These are phyloP conservation scores for Nelumbo lutea DNA, from an alignment of 164 flowering plant species.

Conservation along the genomic window DNA sequence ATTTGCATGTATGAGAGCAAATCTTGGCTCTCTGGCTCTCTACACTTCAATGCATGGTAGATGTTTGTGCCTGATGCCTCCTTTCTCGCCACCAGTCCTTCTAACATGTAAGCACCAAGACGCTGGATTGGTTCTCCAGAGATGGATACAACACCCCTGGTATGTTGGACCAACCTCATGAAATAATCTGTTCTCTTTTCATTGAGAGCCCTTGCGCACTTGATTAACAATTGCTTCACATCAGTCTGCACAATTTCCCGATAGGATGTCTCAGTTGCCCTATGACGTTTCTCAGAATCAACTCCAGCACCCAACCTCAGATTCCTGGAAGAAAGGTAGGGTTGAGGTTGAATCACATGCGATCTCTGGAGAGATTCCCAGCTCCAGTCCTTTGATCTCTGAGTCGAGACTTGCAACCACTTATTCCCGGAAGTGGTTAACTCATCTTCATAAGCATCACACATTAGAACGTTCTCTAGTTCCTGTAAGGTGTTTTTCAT, in stretches of 20 bases:
- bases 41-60: slow-evolving; percentile 46
- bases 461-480: slow-evolving; percentile 72
- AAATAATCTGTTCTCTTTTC: slow-evolving; percentile 48
- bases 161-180: slow-evolving; percentile 36
- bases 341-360: slow-evolving; percentile 24
- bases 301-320: slow-evolving; percentile 17
- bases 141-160: slow-evolving; percentile 48
- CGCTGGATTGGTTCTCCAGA: slow-evolving; percentile 66
- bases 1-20: slow-evolving; percentile 72
- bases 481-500: slow-evolving; percentile 42
- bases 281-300: slow-evolving; percentile 41
- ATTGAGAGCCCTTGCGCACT: slow-evolving; percentile 63
- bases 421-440: slow-evolving; percentile 25
- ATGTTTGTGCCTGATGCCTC: slow-evolving; percentile 50
- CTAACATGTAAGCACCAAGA: slow-evolving; percentile 65
- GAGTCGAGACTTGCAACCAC: slow-evolving; percentile 26
- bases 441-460: slow-evolving; percentile 39
- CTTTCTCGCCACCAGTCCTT: slow-evolving; percentile 55
- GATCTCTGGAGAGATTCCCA: slow-evolving; percentile 23
- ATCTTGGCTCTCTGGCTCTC: slow-evolving; percentile 59
- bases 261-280: slow-evolving; percentile 20
- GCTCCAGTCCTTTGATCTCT: slow-evolving; percentile 28
- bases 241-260: slow-evolving; percentile 28
- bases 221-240: slow-evolving; percentile 53
- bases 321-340: slow-evolving; percentile 20